Conservation (phyloP, 306 rosid genomes). For the Rubus idaeus region DNA sequence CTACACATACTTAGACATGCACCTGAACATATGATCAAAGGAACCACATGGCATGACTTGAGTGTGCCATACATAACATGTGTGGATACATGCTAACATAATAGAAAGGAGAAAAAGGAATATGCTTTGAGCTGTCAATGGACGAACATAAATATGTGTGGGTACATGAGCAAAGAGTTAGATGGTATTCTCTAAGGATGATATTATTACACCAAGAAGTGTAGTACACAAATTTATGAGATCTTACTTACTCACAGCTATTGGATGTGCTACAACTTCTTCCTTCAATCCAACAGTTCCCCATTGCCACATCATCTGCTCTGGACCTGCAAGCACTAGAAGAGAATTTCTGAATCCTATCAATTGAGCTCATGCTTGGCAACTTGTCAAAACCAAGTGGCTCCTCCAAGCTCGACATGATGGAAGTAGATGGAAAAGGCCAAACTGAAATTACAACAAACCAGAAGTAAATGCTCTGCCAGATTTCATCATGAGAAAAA, state of each 20-base stretch:
- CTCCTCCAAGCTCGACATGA: slow-evolving; percentile 92
- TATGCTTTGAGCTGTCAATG: neutral
- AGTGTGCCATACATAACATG: neutral
- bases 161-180: no score
- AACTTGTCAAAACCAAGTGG: slow-evolving; percentile 86
- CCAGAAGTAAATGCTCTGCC: slow-evolving; percentile 21
- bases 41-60: neutral
- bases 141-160: neutral
- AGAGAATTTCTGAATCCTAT: slow-evolving; percentile 72
- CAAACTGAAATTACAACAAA: slow-evolving; percentile 28
- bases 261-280: slow-evolving; percentile 78
- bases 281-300: slow-evolving; percentile 74
- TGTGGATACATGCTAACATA: neutral
- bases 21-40: neutral
- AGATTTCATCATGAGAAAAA: no score
- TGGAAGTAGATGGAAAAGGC: slow-evolving; percentile 28
- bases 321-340: slow-evolving; percentile 78
- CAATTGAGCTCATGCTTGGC: slow-evolving; percentile 80
- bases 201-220: neutral
- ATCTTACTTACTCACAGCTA: slow-evolving; percentile 54
- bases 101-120: neutral
- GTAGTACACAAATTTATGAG: neutral
- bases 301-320: slow-evolving; percentile 61
- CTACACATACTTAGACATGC: no score
- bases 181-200: neutral